Evolutionary conservation across 768 basidiomycete genomes (phyloP), one percentile per base, ranked within the genome.

Genomic region (Exidia glandulosa): DNA sequence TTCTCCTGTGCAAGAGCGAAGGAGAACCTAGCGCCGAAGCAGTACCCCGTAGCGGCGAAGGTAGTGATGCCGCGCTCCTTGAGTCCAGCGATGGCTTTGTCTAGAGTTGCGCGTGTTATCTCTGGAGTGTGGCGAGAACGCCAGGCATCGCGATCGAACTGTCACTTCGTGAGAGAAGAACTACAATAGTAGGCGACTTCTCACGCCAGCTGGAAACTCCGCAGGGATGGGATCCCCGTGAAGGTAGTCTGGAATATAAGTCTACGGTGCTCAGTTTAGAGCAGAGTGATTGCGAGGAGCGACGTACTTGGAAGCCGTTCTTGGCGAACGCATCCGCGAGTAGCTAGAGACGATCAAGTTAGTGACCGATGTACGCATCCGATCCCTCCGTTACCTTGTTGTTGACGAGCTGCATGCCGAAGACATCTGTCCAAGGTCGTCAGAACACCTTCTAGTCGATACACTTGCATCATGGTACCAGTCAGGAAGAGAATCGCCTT

Each of bases 401-500:
- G 50, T 62, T 62, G 58, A 47, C 58, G 25, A 62, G 50, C 16
- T 32, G 47, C 7, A 59, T 34, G 41, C 61, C 61, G 55, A 62
- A 62, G 7, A 62, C 37, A 41, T 62, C 61, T 62, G 58, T 9
- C 25, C 29, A 56, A 29, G 23, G n/a, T 13, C 16, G 13, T 3
- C 12, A 6, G 23, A 2, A 50, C 6, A 29, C 25, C 25, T 25
- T 23, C 29, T 58, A 31, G 4, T 47, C 12, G 25, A 57, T 3
- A 10, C 4, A 59, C 62, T 55, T n/a, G n/a, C n/a, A n/a, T n/a
- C n/a, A n/a, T n/a, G n/a, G n/a, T 16, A 64, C 66, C 70, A 48
- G 63, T 65, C 54, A 68, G 57, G 56, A 67, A 66, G 5, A 71
- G 57, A 25, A 71, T 45, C 6, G 67, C 70, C 62, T 69, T 69